phyloP scores from a whole-genome alignment of 2,329 filamentous ascomycete species.

The Ophiocordyceps polyrhachis-furcata region DNA sequence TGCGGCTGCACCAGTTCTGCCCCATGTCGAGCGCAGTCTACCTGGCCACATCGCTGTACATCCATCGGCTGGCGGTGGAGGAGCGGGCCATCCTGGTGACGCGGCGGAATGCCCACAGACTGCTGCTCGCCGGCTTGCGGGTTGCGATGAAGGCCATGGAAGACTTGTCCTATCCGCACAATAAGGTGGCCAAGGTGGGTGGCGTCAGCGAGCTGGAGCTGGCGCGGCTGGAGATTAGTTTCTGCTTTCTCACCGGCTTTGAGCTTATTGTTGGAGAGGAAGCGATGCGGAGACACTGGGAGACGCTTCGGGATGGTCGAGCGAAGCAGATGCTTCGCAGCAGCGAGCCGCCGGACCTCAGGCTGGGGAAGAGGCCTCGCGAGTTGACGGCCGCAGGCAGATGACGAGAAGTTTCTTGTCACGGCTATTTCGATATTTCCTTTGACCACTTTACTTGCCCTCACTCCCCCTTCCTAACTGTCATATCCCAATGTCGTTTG shows the following conservation, averaged over 20 bases:
- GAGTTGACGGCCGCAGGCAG: constrained; percentile 1
- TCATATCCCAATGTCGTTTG: too few relatives aligned
- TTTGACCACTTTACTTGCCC: background rate
- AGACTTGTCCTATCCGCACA: constrained; percentile 73
- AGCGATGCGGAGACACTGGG: constrained; percentile 14
- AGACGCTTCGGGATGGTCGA: constrained; percentile 12
- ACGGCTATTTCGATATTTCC: background rate
- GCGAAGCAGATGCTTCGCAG: constrained; percentile 8
- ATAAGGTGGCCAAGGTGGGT: constrained; percentile 68
- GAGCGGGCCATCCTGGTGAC: constrained; percentile 69
- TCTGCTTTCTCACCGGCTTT: constrained; percentile 74
- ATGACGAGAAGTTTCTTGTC: background rate
- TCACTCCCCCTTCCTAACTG: background rate
- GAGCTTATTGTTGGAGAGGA: constrained; percentile 41
- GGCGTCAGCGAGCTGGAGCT: constrained; percentile 72
- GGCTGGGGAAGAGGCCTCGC: constrained; percentile 6
- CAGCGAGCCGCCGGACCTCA: constrained; percentile 12
- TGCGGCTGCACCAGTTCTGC: constrained; percentile 75
- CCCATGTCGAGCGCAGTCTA: constrained; percentile 90
- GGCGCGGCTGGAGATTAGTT: constrained; percentile 71
- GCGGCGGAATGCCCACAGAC: constrained; percentile 64
- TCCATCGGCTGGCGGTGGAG: constrained; percentile 60
- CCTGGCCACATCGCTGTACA: constrained; percentile 73
- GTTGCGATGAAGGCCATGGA: constrained; percentile 81
- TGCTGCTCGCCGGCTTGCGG: constrained; percentile 66